Conservation (phyloP, 192 early-diverging fungal species). For the Umbelopsis vinacea region DNA sequence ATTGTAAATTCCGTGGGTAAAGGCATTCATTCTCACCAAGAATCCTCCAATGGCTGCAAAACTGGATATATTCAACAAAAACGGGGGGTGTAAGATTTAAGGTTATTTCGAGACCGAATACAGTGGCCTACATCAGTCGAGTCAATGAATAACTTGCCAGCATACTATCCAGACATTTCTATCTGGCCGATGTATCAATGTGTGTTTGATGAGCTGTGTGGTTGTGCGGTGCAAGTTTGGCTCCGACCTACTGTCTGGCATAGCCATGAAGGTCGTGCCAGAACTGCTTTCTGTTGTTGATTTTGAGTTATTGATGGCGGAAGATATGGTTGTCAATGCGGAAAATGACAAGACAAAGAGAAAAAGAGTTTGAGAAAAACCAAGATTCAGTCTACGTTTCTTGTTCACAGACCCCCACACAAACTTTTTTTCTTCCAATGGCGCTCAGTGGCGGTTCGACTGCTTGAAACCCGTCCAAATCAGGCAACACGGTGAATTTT, state of each 20-base stretch:
- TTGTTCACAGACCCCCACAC: conserved; percentile 5
- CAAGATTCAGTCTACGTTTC: neutral
- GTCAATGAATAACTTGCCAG: neutral
- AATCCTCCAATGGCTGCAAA: conserved; percentile 38
- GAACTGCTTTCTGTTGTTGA: conserved; percentile 20
- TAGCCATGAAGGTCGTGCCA: conserved; percentile 15
- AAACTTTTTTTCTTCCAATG: conserved; percentile 4
- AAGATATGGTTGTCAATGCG: neutral
- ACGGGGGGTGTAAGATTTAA: neutral
- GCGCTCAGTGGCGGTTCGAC: conserved; percentile 4
- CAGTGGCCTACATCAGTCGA: neutral
- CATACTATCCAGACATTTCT: conserved; percentile 21
- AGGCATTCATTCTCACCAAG: conserved; percentile 23
- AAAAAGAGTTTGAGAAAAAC: neutral
- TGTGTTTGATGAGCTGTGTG: conserved; percentile 3
- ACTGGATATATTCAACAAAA: neutral
- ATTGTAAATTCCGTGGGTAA: neutral
- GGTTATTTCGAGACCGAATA: neutral
- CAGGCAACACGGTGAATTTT: neutral
- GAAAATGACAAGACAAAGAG: neutral
- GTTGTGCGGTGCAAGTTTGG: conserved; percentile 11
- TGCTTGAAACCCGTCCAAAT: neutral
- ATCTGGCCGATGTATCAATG: neutral
- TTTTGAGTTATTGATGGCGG: conserved; percentile 5
- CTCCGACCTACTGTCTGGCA: conserved; percentile 11